Evolutionary conservation across 768 basidiomycete species (phyloP), one percentile per base, ranked within the genome.

Genomic region (Lepiota venenata): DNA sequence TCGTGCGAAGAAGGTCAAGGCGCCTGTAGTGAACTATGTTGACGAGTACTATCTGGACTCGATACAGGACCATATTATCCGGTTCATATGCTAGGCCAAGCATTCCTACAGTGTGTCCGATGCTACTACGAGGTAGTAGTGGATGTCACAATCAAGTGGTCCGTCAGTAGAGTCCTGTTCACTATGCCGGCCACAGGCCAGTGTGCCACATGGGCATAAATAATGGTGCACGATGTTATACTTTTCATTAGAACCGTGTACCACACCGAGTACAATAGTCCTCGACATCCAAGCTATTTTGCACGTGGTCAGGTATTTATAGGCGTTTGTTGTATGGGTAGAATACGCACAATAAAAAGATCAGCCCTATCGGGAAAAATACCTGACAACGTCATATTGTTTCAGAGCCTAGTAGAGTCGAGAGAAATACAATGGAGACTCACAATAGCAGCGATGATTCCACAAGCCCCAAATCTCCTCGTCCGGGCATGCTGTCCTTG

Each of bases 371-470:
- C 15, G 48, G 48, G 48, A 56, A 56, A 18, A 40, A 42, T 12
- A 48, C 16, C 55, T 55, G 18, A 21, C 20, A 39, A 25, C 2
- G 25, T 20, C 45, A 20, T 11, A 41, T 55, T 47, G 46, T 39
- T n/a, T 47, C 35, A 47, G 2, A 39, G 36, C 16, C 39, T 10
- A 7, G 25, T 32, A 38, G n/a, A 14, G 21, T 15, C 16, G n/a
- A 10, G 39, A 39, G 20, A n/a, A 36, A 16, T 41, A 40, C 37
- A 37, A 38, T 8, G 27, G 36, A 47, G 20, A 59, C 66, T 56
- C 55, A 66, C 65, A 14, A 68, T 58, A 20, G 64, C 64, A 16
- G 58, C 57, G 42, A 68, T 64, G 27, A 66, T 63, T 3, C 65
- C 65, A 49, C 52, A 52, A 27, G 63, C 42, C 35, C 65, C 67